These are phyloP conservation scores for Plasmodium coatneyi DNA, from an alignment of 169 alveolate species.

Conservation along the genomic window DNA sequence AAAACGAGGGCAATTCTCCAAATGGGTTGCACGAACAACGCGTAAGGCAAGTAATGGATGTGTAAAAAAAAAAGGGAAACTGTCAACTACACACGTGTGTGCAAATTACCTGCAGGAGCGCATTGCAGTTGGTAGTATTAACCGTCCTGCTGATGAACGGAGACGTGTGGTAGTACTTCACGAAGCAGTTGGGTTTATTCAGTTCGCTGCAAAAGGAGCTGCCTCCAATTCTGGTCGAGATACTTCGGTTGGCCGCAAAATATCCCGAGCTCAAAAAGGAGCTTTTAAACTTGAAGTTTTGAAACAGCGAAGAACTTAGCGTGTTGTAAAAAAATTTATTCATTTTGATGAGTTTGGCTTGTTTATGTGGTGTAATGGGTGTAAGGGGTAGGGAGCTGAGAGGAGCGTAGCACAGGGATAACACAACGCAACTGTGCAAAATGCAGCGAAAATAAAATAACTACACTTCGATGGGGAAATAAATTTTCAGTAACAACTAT, in stretches of 20 bases:
- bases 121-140: conserved; percentile 26
- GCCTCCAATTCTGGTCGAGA: conserved; percentile 14
- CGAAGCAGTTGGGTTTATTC: conserved; percentile 6
- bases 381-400: neutral
- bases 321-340: conserved; percentile 56
- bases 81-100: neutral
- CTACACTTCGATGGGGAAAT: neutral
- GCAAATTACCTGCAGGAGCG: conserved; percentile 34
- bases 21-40: neutral
- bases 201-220: conserved; percentile 7
- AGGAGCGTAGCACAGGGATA: neutral
- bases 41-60: neutral
- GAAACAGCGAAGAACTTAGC: conserved; percentile 68
- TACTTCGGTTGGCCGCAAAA: conserved; percentile 32
- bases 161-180: conserved; percentile 37
- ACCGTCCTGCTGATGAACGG: conserved; percentile 74
- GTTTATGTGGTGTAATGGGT: neutral
- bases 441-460: neutral
- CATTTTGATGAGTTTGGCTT: conserved; percentile 32
- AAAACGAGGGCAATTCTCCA: neutral
- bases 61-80: neutral
- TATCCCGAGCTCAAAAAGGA: conserved; percentile 59
- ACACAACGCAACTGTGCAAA: neutral
- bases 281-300: conserved; percentile 61
- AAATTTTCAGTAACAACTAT: neutral